phyloP scores from a whole-genome alignment of 1,139 yeast species.

The Taphrina wiesneri region DNA sequence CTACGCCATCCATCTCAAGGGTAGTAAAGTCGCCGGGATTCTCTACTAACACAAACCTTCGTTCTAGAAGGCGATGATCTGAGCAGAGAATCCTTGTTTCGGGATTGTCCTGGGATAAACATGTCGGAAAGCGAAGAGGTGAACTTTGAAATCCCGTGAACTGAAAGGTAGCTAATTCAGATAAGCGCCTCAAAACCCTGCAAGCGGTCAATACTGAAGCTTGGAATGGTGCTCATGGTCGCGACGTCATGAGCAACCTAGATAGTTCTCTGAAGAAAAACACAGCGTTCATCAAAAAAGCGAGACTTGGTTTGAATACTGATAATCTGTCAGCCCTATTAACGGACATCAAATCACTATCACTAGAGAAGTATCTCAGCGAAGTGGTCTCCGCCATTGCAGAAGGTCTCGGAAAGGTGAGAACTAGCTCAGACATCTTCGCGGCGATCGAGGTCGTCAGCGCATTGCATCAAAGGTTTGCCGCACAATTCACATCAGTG shows the following conservation, averaged over 20 bases:
- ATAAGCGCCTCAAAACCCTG: neutral
- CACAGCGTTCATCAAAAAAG: slow-evolving; percentile 73
- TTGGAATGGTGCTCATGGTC: slow-evolving; percentile 1
- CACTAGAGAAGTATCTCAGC: slow-evolving; percentile 72
- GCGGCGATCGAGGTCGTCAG: slow-evolving; percentile 71
- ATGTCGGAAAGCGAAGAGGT: neutral
- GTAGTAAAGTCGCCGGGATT: too few relatives aligned
- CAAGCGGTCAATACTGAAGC: slow-evolving; percentile 1
- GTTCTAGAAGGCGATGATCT: too few relatives aligned
- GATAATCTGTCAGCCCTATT: slow-evolving; percentile 55
- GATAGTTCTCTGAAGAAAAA: slow-evolving; percentile 84
- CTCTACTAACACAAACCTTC: too few relatives aligned
- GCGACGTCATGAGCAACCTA: slow-evolving; percentile 45
- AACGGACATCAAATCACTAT: slow-evolving; percentile 62
- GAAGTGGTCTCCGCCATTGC: slow-evolving; percentile 66
- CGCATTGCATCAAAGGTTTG: slow-evolving; percentile 75
- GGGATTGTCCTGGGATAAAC: too few relatives aligned
- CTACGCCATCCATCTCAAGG: too few relatives aligned
- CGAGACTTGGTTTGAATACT: slow-evolving; percentile 58
- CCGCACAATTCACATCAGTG: slow-evolving; percentile 37
- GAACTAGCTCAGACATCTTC: slow-evolving; percentile 59
- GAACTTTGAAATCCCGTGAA: neutral
- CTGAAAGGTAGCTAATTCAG: neutral
- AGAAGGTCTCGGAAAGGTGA: slow-evolving; percentile 62
- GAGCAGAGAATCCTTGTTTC: too few relatives aligned